phyloP scores from a whole-genome alignment of 805 yeast genomes.

The Ogataea neopini region DNA sequence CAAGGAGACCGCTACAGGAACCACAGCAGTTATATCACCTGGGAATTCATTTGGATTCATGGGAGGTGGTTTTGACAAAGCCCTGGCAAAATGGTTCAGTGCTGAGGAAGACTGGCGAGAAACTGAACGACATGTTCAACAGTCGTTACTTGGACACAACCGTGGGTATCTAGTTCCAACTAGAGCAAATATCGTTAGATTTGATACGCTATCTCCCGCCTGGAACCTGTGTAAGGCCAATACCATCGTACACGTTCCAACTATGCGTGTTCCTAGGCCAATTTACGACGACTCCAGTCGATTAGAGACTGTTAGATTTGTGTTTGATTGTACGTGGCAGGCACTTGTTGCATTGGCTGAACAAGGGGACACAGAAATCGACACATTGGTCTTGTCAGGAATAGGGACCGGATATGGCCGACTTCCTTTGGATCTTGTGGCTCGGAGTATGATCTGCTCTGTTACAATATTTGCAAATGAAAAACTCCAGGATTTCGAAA shows the following conservation, averaged over 20 bases:
- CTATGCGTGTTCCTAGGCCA: conserved; percentile 40
- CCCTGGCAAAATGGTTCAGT: conserved; percentile 33
- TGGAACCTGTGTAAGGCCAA: conserved; percentile 32
- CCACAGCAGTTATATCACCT: conserved; percentile 46
- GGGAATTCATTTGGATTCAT: conserved; percentile 52
- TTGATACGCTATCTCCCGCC: conserved; percentile 32
- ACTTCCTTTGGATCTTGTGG: conserved; percentile 34
- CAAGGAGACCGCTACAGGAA: conserved; percentile 1
- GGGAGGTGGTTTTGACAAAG: conserved; percentile 53
- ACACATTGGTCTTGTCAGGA: conserved; percentile 38
- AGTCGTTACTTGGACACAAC: conserved; percentile 13
- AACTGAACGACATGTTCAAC: conserved; percentile 28
- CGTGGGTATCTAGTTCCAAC: conserved; percentile 38
- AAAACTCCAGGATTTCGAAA: background rate
- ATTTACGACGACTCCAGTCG: background rate
- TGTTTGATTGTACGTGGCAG: conserved; percentile 43
- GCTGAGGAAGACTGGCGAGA: conserved; percentile 16
- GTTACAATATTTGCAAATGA: conserved; percentile 29
- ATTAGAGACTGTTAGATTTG: conserved; percentile 19
- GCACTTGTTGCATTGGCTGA: conserved; percentile 29
- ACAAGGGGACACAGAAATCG: conserved; percentile 15
- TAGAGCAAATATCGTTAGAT: conserved; percentile 33
- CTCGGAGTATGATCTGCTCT: conserved; percentile 39
- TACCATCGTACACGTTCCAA: conserved; percentile 39
- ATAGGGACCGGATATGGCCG: conserved; percentile 44